These are phyloP conservation scores for Selaginella moellendorffii DNA, from an alignment of 75 land plant genomes.

Conservation along the genomic window DNA sequence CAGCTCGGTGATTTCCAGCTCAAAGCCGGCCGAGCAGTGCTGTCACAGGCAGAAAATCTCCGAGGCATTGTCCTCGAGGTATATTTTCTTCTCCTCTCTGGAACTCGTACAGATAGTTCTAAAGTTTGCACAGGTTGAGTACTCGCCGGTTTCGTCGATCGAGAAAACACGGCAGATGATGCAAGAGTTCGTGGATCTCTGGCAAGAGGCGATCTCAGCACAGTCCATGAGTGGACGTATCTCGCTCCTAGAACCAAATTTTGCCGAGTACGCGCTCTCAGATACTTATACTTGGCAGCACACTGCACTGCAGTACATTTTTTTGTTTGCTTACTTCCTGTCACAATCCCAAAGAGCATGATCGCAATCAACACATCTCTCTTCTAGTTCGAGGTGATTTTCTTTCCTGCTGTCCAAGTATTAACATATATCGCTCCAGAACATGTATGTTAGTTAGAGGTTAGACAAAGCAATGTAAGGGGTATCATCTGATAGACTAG, in stretches of 20 bases:
- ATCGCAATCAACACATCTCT: too few species aligned
- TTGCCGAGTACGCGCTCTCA: conserved; percentile 52
- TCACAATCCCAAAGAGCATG: conserved; percentile 27
- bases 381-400: too few species aligned
- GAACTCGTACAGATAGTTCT: not conserved
- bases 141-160: conserved; percentile 70
- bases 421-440: too few species aligned
- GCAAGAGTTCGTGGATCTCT: conserved; percentile 70
- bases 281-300: conserved; percentile 79
- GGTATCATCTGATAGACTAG: too few species aligned
- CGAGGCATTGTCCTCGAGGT: conserved; percentile 92
- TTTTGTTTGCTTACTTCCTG: conserved; percentile 48
- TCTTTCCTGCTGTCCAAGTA: too few species aligned
- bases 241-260: conserved; percentile 44
- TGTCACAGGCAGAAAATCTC: conserved; percentile 40
- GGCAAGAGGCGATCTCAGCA: conserved; percentile 58
- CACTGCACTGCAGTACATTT: conserved; percentile 75
- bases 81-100: not conserved
- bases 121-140: conserved; percentile 55
- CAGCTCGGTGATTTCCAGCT: conserved; percentile 72
- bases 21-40: conserved; percentile 68
- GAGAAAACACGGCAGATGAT: conserved; percentile 54
- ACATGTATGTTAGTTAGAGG: too few species aligned
- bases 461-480: too few species aligned
- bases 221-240: conserved; percentile 56